These are phyloP conservation scores for Fusarium subtropicale DNA, from an alignment of 2,329 filamentous ascomycete species.

Conservation along the genomic window DNA sequence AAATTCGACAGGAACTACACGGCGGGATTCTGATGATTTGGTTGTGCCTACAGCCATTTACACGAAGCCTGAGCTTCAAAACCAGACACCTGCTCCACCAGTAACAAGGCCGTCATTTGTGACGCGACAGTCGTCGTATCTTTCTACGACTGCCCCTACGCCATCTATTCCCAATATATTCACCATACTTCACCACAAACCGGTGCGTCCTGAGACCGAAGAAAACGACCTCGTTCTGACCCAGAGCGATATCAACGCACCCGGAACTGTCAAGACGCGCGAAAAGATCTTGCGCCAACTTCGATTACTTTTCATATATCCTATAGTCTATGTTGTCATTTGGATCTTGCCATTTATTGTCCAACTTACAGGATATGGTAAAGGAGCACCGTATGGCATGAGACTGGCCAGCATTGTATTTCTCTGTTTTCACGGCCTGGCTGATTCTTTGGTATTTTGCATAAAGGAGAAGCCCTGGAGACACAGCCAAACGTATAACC, in stretches of 20 bases:
- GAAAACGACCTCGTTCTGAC: constrained; percentile 28
- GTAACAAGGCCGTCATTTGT: constrained; percentile 11
- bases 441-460: constrained; percentile 76
- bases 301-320: constrained; percentile 80
- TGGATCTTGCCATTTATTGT: constrained; percentile 78
- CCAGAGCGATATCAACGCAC: constrained; percentile 38
- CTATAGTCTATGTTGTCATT: constrained; percentile 75
- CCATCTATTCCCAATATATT: constrained; percentile 46
- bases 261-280: constrained; percentile 55
- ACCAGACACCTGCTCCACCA: neutral
- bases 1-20: constrained; percentile 22
- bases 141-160: constrained; percentile 17
- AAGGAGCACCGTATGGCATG: constrained; percentile 65
- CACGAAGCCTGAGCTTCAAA: constrained; percentile 12
- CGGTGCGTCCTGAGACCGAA: constrained; percentile 32
- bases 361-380: constrained; percentile 62
- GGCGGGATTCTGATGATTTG: constrained; percentile 20
- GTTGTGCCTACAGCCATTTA: constrained; percentile 7
- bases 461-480: constrained; percentile 78
- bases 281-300: constrained; percentile 74
- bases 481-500: constrained; percentile 33
- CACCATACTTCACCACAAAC: constrained; percentile 38
- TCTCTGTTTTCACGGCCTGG: constrained; percentile 73
- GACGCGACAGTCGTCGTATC: constrained; percentile 13
- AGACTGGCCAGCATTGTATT: constrained; percentile 66